Evolutionary conservation across 1,284 basidiomycete genomes (phyloP).

Genomic region (Boletus mariae): DNA sequence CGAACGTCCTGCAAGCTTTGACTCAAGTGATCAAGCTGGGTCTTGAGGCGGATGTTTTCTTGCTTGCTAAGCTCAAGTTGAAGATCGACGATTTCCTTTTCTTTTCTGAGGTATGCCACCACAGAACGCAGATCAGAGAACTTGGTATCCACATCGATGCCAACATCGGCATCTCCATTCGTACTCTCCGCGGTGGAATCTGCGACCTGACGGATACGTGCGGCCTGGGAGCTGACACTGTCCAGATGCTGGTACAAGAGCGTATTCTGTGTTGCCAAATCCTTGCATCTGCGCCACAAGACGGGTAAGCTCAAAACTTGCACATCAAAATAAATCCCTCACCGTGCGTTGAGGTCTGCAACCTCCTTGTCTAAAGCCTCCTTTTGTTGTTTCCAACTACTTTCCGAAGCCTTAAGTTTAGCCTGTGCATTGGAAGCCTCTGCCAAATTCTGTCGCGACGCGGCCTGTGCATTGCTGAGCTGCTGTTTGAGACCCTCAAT

Average conservation of each 20-base stretch:
- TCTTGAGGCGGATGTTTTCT: conserved; percentile 73
- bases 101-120: conserved; percentile 79
- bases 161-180: conserved; percentile 41
- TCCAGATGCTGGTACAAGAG: conserved; percentile 84
- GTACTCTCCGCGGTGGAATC: conserved; percentile 44
- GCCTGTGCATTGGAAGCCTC: conserved; percentile 71
- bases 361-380: conserved; percentile 76
- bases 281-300: conserved; percentile 55
- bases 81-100: conserved; percentile 88
- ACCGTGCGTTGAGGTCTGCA: conserved; percentile 68
- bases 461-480: conserved; percentile 47
- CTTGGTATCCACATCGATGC: conserved; percentile 55
- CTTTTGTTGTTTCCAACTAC: conserved; percentile 78
- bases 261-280: conserved; percentile 74
- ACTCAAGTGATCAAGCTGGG: conserved; percentile 71
- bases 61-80: conserved; percentile 85
- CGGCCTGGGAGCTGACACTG: conserved; percentile 78
- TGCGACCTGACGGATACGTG: conserved; percentile 69
- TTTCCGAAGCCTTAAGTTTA: conserved; percentile 66
- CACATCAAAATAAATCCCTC: conserved; percentile 13
- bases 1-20: conserved; percentile 71
- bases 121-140: conserved; percentile 75
- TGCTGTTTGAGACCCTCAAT: conserved; percentile 66
- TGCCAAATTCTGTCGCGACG: conserved; percentile 54
- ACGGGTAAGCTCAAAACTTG: neutral